phyloP scores from a whole-genome alignment of 2,329 filamentous ascomycete genomes.

The Eutypella sp. region DNA sequence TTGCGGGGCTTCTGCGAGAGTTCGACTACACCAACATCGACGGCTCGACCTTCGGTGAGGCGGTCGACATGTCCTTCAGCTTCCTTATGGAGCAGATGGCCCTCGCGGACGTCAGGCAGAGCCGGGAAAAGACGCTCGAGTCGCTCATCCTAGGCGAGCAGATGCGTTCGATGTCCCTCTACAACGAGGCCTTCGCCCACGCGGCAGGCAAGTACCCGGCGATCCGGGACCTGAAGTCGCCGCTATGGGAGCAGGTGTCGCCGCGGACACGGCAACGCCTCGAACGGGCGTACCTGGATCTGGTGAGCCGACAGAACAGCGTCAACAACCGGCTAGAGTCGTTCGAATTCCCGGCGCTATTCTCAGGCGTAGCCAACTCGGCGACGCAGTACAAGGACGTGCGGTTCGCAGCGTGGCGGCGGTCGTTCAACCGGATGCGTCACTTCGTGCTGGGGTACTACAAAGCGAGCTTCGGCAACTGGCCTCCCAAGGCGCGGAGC shows the following conservation, averaged over 20 bases:
- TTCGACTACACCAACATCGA: slow-evolving; percentile 55
- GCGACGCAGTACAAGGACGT: slow-evolving; percentile 72
- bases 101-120: slow-evolving; percentile 74
- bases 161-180: slow-evolving; percentile 76
- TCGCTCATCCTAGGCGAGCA: slow-evolving; percentile 83
- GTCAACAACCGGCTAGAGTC: slow-evolving; percentile 71
- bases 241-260: slow-evolving; percentile 67
- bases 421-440: slow-evolving; percentile 68
- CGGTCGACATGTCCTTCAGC: slow-evolving; percentile 60
- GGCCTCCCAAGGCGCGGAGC: slow-evolving; percentile 86
- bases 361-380: slow-evolving; percentile 81
- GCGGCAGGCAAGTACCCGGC: slow-evolving; percentile 81
- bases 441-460: slow-evolving; percentile 67
- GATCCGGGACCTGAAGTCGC: slow-evolving; percentile 60
- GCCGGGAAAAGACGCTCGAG: slow-evolving; percentile 84
- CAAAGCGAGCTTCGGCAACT: slow-evolving; percentile 56
- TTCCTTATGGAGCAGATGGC: slow-evolving; percentile 72
- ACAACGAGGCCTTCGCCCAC: slow-evolving; percentile 88
- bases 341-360: slow-evolving; percentile 88
- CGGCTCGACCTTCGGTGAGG: slow-evolving; percentile 54
- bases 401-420: slow-evolving; percentile 79
- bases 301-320: slow-evolving; percentile 65
- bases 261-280: slow-evolving; percentile 70
- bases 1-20: slow-evolving; percentile 49
- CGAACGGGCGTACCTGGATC: slow-evolving; percentile 74